Base-by-base conservation (phyloP, 371 early-diverging fungal species). In the Blakeslea trispora region DNA sequence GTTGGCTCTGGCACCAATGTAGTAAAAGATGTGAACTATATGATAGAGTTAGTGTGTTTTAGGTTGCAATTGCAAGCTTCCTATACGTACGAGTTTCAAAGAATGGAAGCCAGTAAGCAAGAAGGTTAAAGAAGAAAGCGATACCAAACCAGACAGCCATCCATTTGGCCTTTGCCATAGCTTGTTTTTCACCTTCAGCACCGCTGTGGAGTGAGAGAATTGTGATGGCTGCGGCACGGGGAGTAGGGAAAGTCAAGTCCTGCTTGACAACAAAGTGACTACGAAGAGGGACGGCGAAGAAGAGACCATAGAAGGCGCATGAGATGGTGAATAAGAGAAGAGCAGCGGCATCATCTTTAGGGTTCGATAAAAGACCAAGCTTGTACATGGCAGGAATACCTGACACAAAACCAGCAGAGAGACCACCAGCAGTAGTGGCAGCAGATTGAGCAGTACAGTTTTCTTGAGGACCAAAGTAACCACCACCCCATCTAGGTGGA, bases 271-370 rank as follows among this genome's bases (percentile, higher is more conserved):
- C 80, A 59, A 86, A 90, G 64, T 87, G 84, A 11, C 68, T 44
- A 47, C 90, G 86, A 34, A 90, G 83, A 41, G 90, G 90, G 32
- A 90, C 77, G 46, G 86, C 88, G 59, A 87, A 90, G 74, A 88
- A 90, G 31, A 88, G 67, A 56, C 90, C 90, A 42, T 84, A 87
- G 75, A 84, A 85, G n/a, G 88, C 84, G 24, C 83, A 73, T 46
- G 77, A 74, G 42, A 75, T 72, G 8, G 86, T 79, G 78, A 85
- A 86, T 19, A 74, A 65, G 1, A 77, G 48, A 22, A 85, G 71
- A 19, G 80, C 68, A 37, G 70, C 81, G 31, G 79, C 69, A 60
- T 84, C 85, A 9, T 77, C 66, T 22, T 64, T 48, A 23, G 81
- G 81, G 0, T 61, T 67, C n/a, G 69, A 69, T 74, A 83, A 69